Evolutionary conservation across 2,329 filamentous ascomycete genomes (phyloP), one percentile per base, ranked within the genome.

Genomic region (Epichloe amarillans): DNA sequence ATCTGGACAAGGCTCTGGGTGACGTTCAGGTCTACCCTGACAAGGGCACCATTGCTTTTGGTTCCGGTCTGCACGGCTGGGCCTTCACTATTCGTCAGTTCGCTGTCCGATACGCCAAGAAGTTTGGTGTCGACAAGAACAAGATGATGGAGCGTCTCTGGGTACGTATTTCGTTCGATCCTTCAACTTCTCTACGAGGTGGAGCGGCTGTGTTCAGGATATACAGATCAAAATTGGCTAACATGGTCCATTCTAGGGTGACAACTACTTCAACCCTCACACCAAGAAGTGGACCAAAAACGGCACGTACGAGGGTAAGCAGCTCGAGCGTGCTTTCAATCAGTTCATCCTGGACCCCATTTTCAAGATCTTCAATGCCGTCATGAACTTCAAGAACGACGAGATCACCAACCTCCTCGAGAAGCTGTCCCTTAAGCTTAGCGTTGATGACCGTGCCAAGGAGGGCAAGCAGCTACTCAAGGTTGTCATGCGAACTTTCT

Each of bases 81-180:
- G 91, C 89, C 67, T 98, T 98, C 84, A 98, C 93, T 66, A 77
- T 97, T 77, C 88, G 93, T 69, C 93, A 98, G 75, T 98, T 98
- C 74, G 93, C 93, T 64, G 73, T 82, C 69, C 83, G 85, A 66
- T 98, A 98, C 73, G 86, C 91, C 75, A 97, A 97, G 89, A 98
- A 98, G 79, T 98, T 98, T 67, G 93, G 93, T 86, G 93, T 98
- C 65, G 91, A 98, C 84, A 90, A 90, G 74, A 86, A 84, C 79
- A 97, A 97, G 88, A 96, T 98, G 93, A 95, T 97, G 87, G 88
- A 96, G 80, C 89, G 93, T 84, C 88, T 98, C 63, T 98, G 93
- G 93, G 84, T 88, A 74, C 72, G 82, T 50, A 21, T 11, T 46
- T 10, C 15, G 23, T 46, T 4, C 35, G 3, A 7, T 3, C 19